Base-by-base conservation (phyloP, 2,329 filamentous ascomycete species). In the Ilyonectria destructans region DNA sequence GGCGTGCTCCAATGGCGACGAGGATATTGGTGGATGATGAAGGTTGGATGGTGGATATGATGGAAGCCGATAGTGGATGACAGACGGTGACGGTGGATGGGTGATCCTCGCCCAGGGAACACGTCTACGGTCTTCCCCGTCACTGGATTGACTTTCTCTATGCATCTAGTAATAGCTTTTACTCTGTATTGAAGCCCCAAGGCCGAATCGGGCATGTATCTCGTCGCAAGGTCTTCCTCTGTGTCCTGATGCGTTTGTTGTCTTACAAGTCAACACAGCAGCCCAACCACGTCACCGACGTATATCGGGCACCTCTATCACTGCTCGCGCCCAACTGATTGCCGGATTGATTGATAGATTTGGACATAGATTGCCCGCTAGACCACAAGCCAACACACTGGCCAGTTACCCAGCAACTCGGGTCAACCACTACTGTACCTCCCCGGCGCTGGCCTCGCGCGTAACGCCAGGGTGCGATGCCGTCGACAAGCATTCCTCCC, bases 401-500 rank as follows among this genome's bases (percentile, higher is more conserved):
- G n/a, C 57, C 49, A 65, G 40, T 60, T 35, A 59, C 56, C 62
- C 62, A 65, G 57, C 62, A 65, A 56, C 49, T 60, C 57, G 62
- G 62, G 55, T 43, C 51, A 15, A 9, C 40, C 17, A 23, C 54
- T n/a, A 6, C 26, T 8, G n/a, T 43, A 6, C 21, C 37, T 37
- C 61, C 62, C 29, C 35, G 37, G 55, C 31, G 33, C 48, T 58
- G 51, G 55, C 62, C 51, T 56, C 29, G 33, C 62, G 56, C 48
- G 62, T 55, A 65, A 65, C 51, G 21, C 21, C 62, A 29, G 54
- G 62, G 58, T 56, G 40, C 57, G 62, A 26, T 55, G 56, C 62
- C 62, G 61, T 64, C 52, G 33, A 56, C 61, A 52, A 57, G 45
- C 48, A 26, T 64, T 21, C 46, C 54, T 51, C 26, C 58, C 58